Conservation (phyloP, 2,329 filamentous ascomycete species). For the Colletotrichum cuscutae region DNA sequence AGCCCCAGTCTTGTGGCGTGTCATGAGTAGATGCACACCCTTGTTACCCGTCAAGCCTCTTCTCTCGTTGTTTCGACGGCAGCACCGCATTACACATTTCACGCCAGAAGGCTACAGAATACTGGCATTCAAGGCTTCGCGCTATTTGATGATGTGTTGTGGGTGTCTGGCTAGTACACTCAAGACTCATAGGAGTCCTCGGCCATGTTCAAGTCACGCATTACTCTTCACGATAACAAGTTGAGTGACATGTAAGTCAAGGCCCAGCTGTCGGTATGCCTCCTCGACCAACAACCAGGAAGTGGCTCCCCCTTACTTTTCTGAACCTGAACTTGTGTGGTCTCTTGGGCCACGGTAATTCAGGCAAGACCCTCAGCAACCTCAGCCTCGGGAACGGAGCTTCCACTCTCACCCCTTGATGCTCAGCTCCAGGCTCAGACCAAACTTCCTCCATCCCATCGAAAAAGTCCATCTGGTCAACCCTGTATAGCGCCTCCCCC, state of each 20-base stretch:
- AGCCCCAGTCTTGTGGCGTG: too few species aligned
- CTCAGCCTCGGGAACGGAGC: neutral
- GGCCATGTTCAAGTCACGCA: neutral
- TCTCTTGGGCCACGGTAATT: neutral
- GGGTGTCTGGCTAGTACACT: fast-evolving
- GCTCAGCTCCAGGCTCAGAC: neutral
- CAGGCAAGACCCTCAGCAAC: neutral
- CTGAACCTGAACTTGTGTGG: neutral
- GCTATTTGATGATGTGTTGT: neutral
- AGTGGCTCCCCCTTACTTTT: neutral
- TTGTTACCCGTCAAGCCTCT: too few species aligned
- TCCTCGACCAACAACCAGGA: neutral
- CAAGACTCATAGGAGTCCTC: neutral
- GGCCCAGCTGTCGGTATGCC: neutral
- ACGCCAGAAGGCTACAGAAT: too few species aligned
- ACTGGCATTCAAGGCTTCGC: too few species aligned
- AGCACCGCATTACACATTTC: too few species aligned
- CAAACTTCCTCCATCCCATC: neutral
- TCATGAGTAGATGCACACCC: too few species aligned
- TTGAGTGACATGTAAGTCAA: neutral
- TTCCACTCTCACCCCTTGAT: neutral
- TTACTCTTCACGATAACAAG: neutral
- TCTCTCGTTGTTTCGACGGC: too few species aligned
- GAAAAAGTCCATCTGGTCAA: neutral
- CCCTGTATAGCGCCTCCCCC: neutral